These are phyloP conservation scores for Sarocladium brachiariae DNA, from an alignment of 2,329 filamentous ascomycete genomes.

Conservation along the genomic window DNA sequence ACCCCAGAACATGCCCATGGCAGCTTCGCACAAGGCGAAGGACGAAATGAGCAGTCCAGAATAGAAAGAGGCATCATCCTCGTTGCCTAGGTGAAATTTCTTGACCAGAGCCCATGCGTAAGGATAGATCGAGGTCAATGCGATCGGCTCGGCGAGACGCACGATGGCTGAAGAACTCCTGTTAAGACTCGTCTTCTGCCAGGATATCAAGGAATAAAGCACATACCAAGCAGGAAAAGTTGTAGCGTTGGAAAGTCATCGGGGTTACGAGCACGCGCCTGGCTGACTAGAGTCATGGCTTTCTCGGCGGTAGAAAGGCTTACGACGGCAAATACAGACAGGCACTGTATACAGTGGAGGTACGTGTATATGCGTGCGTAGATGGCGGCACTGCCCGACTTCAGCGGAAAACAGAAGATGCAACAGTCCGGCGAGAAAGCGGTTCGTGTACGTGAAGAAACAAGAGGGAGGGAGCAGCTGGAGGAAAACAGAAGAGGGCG, in stretches of 20 bases:
- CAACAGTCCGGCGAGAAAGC: neutral
- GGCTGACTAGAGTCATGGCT: slow-evolving; percentile 46
- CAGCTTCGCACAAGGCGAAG: slow-evolving; percentile 73
- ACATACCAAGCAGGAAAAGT: slow-evolving; percentile 75
- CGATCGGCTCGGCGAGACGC: slow-evolving; percentile 85
- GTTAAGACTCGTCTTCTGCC: slow-evolving; percentile 14
- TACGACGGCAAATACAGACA: slow-evolving; percentile 35
- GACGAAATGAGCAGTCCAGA: slow-evolving; percentile 82
- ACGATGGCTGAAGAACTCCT: slow-evolving; percentile 62
- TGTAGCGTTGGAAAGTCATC: slow-evolving; percentile 76
- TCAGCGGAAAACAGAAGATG: neutral
- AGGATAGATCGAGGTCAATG: slow-evolving; percentile 86
- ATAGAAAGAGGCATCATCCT: slow-evolving; percentile 76
- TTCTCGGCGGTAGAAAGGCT: slow-evolving; percentile 32
- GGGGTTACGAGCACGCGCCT: slow-evolving; percentile 49
- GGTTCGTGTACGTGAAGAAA: neutral
- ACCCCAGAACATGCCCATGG: slow-evolving; percentile 87
- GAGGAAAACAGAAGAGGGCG: neutral
- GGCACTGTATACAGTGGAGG: too few relatives aligned
- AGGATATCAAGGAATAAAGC: neutral
- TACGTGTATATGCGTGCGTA: slow-evolving; percentile 14
- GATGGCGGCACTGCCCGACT: neutral
- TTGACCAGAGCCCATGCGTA: slow-evolving; percentile 84
- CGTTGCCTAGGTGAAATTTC: slow-evolving; percentile 63
- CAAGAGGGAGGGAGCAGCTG: neutral